Conservation (phyloP, 805 yeast species). For the Hemisphaericaspora nanyangensis region DNA sequence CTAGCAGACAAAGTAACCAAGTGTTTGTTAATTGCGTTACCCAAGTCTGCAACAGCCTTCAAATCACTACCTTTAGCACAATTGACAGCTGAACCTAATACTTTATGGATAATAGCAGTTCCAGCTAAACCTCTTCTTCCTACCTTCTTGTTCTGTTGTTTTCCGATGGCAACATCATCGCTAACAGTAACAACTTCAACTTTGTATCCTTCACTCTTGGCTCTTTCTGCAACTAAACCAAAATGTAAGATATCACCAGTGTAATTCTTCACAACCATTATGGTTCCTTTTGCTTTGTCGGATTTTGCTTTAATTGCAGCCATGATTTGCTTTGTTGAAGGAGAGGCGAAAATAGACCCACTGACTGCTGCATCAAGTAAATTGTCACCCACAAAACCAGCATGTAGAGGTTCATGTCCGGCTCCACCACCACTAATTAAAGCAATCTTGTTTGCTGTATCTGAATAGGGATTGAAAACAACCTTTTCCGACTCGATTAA, state of each 20-base stretch:
- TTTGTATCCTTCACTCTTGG: constrained; percentile 69
- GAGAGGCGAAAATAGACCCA: constrained; percentile 92
- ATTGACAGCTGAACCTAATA: constrained; percentile 62
- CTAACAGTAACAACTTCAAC: constrained; percentile 76
- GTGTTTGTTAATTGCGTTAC: constrained; percentile 56
- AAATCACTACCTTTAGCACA: constrained; percentile 23
- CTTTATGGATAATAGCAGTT: constrained; percentile 80
- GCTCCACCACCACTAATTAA: constrained; percentile 90
- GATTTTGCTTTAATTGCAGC: constrained; percentile 63
- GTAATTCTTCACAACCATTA: constrained; percentile 83
- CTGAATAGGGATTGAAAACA: constrained; percentile 41
- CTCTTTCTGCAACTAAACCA: constrained; percentile 87
- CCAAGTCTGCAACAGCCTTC: constrained; percentile 52
- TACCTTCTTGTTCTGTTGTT: constrained; percentile 82
- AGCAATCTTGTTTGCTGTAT: constrained; percentile 53
- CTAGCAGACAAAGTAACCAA: constrained; percentile 88
- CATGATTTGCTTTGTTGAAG: constrained; percentile 83
- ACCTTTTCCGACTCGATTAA: constrained; percentile 57
- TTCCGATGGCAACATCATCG: constrained; percentile 95
- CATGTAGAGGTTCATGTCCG: constrained; percentile 95
- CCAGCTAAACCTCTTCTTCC: constrained; percentile 96
- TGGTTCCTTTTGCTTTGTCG: constrained; percentile 54
- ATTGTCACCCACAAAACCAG: constrained; percentile 86
- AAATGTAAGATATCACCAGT: constrained; percentile 94
- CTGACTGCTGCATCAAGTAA: constrained; percentile 82